phyloP scores from a whole-genome alignment of 371 early-diverging fungal species.

The Choanephora cucurbitarum region DNA sequence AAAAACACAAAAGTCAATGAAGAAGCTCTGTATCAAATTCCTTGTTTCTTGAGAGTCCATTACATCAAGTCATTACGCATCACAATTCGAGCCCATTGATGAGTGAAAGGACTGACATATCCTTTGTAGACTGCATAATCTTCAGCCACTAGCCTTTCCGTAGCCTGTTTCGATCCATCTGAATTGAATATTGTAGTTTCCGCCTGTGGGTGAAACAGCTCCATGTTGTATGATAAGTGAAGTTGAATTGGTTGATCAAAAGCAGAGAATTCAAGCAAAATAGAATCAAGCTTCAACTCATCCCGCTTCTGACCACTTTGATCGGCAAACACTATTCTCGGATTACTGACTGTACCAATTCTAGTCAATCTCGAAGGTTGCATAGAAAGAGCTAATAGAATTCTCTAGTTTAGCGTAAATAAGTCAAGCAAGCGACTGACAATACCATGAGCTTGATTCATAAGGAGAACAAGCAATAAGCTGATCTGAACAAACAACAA shows the following conservation, averaged over 20 bases:
- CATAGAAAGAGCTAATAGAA: constrained; percentile 10
- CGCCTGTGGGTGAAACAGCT: constrained; percentile 75
- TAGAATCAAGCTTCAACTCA: no score
- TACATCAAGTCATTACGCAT: constrained; percentile 52
- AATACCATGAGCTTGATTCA: constrained; percentile 8
- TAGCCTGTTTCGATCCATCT: constrained; percentile 24
- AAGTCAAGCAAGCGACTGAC: no score
- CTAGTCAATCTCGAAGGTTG: constrained; percentile 12
- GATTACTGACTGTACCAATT: constrained; percentile 10
- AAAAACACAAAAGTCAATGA: no score
- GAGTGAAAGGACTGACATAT: constrained; percentile 27
- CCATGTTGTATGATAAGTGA: constrained; percentile 68
- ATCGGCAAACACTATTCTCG: constrained; percentile 3
- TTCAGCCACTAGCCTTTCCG: constrained; percentile 22
- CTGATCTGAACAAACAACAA: no score
- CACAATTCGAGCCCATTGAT: constrained; percentile 71
- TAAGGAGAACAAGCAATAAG: constrained; percentile 2
- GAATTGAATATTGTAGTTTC: constrained; percentile 33
- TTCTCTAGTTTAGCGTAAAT: no score
- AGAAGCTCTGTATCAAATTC: no score
- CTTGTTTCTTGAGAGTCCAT: constrained; percentile 12
- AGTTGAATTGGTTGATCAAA: constrained; percentile 52
- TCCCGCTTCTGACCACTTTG: constrained; percentile 5
- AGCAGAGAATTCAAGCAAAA: constrained; percentile 15
- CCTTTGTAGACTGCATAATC: constrained; percentile 65